Percentiles rank a stretch among this genome's conserved stretches.
Conservation (phyloP, 2,329 filamentous ascomycete genomes). For the Fusarium buxicola region DNA sequence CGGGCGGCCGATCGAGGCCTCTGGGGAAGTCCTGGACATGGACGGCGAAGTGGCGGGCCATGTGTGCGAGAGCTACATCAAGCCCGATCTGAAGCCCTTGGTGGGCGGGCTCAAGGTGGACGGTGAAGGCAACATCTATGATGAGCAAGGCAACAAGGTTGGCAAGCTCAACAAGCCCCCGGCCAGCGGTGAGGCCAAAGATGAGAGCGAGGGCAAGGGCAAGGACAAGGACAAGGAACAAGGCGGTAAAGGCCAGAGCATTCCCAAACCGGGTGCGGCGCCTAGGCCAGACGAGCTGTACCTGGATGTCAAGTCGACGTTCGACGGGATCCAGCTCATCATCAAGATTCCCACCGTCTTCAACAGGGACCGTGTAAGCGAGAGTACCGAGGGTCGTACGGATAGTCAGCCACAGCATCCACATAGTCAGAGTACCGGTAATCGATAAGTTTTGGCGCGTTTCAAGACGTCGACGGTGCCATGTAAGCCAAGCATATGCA, state of each 20-base stretch:
- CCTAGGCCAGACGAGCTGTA: slow-evolving; percentile 62
- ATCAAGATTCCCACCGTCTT: slow-evolving; percentile 69
- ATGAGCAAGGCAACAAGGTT: slow-evolving; percentile 67
- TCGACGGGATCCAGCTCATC: slow-evolving; percentile 67
- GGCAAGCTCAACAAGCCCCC: slow-evolving; percentile 68
- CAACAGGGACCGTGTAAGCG: slow-evolving; percentile 47
- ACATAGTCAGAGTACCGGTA: slow-evolving; percentile 23
- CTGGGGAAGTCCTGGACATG: slow-evolving; percentile 73
- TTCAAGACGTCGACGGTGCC: slow-evolving; percentile 32
- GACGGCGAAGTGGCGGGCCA: slow-evolving; percentile 84
- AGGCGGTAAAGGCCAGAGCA: slow-evolving; percentile 5
- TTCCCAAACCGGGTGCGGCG: slow-evolving; percentile 49
- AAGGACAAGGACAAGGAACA: slow-evolving; percentile 3
- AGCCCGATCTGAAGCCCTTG: slow-evolving; percentile 64
- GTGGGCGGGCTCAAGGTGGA: slow-evolving; percentile 67
- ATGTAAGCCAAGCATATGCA: slow-evolving; percentile 29
- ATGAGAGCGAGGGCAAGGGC: slow-evolving; percentile 17
- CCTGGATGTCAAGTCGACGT: slow-evolving; percentile 68
- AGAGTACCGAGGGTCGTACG: slow-evolving; percentile 25
- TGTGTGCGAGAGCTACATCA: slow-evolving; percentile 68
- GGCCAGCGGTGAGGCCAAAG: slow-evolving; percentile 5
- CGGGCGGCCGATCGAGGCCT: slow-evolving; percentile 58
- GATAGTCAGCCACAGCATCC: slow-evolving; percentile 13
- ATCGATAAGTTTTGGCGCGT: slow-evolving; percentile 37
- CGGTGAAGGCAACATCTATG: slow-evolving; percentile 67